Conservation (phyloP, 2,329 filamentous ascomycete species). For the Geosmithia flava region DNA sequence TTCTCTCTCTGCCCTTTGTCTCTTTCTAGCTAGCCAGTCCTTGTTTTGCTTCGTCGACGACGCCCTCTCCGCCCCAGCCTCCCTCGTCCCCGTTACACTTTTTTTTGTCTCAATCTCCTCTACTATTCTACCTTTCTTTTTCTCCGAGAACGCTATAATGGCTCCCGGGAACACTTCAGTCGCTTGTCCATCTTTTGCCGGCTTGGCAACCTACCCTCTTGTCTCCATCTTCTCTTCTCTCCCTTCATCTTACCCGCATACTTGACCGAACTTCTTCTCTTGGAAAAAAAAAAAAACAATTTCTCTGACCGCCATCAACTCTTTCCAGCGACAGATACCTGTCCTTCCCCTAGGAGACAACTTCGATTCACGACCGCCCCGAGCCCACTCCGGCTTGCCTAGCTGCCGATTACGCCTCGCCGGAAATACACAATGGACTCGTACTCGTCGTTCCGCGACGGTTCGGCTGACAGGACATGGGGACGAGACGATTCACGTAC, state of each 20-base stretch:
- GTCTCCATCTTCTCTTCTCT: constrained; percentile 6
- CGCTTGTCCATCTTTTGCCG: constrained; percentile 11
- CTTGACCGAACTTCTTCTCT: constrained; percentile 1
- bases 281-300: constrained; percentile 2
- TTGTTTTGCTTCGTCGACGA: not conserved
- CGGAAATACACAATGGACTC: constrained; percentile 35
- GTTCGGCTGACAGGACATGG: constrained; percentile 38
- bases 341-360: not conserved
- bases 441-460: constrained; percentile 39
- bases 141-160: constrained; percentile 1
- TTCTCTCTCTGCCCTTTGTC: constrained; percentile 2
- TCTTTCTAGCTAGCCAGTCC: not conserved
- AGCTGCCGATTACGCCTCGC: not conserved
- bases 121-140: constrained; percentile 6
- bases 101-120: not conserved
- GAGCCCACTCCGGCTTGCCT: not conserved
- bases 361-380: not conserved
- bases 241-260: constrained; percentile 7
- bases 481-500: constrained; percentile 37
- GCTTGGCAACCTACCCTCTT: constrained; percentile 7
- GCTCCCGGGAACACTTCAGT: not conserved
- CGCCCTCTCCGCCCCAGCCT: constrained; percentile 3
- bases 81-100: not conserved
- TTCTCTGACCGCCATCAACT: constrained; percentile 10
- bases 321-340: constrained; percentile 1